Percentiles rank a stretch among this genome's conserved stretches.
These are phyloP conservation scores for Trichoderma sp. DNA, from an alignment of 2,329 filamentous ascomycete genomes.

Conservation along the genomic window DNA sequence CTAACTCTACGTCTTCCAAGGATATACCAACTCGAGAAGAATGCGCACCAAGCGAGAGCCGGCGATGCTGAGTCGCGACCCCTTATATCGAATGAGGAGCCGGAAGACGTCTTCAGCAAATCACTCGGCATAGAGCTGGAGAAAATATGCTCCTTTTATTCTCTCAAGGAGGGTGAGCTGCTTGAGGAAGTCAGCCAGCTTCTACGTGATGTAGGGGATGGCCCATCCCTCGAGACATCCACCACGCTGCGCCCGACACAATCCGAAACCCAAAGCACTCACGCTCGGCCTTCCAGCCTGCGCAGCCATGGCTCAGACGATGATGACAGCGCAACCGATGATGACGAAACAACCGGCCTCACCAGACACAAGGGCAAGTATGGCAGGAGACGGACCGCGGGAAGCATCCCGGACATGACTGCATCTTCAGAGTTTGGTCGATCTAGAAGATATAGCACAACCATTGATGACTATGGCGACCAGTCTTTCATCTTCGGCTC, in stretches of 20 bases:
- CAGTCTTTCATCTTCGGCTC: conserved; percentile 64
- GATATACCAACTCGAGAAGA: conserved; percentile 93
- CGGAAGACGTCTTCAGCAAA: conserved; percentile 76
- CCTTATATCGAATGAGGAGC: conserved; percentile 69
- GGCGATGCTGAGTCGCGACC: conserved; percentile 82
- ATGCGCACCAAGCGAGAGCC: conserved; percentile 60
- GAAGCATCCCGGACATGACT: conserved; percentile 51
- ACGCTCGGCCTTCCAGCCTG: conserved; percentile 34
- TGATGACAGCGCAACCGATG: conserved; percentile 62
- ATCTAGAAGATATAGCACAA: conserved; percentile 62
- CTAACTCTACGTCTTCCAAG: conserved; percentile 43
- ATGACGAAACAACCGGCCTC: conserved; percentile 56
- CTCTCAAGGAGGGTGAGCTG: conserved; percentile 84
- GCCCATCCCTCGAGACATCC: conserved; percentile 47
- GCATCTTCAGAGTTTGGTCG: conserved; percentile 59
- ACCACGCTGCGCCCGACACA: conserved; percentile 36
- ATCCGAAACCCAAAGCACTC: conserved; percentile 28
- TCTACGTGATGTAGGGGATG: conserved; percentile 64
- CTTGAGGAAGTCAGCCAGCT: conserved; percentile 75
- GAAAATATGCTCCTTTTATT: conserved; percentile 90
- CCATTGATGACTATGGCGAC: conserved; percentile 76
- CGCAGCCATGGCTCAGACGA: conserved; percentile 45
- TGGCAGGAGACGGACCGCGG: conserved; percentile 39
- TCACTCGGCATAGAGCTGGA: conserved; percentile 87
- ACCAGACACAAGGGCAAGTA: conserved; percentile 43